Evolutionary conservation across 495 filamentous ascomycete genomes (phyloP).

Genomic region (Parathielavia appendiculata): DNA sequence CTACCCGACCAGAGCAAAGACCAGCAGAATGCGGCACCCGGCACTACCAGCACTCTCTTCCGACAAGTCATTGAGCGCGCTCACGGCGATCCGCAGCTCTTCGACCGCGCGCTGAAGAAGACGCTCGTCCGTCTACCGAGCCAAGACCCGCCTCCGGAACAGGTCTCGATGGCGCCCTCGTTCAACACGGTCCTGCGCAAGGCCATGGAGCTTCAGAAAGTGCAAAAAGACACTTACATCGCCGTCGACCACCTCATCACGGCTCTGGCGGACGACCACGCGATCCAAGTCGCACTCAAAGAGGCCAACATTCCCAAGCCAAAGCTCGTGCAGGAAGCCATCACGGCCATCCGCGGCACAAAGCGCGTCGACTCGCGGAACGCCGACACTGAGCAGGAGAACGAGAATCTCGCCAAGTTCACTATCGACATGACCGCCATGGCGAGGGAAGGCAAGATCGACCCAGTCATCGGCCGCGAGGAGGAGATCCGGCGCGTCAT

Average conservation of each 20-base stretch:
- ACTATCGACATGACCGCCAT: constrained; percentile 95
- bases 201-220: constrained; percentile 87
- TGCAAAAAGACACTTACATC: constrained; percentile 90
- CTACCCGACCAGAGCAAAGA: constrained; percentile 70
- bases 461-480: constrained; percentile 95
- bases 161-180: constrained; percentile 69
- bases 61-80: constrained; percentile 91
- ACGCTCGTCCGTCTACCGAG: constrained; percentile 81
- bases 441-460: constrained; percentile 94
- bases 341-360: constrained; percentile 85
- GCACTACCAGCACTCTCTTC: constrained; percentile 70
- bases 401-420: constrained; percentile 93
- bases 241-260: constrained; percentile 91
- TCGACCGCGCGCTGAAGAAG: constrained; percentile 89
- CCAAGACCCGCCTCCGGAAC: constrained; percentile 90
- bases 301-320: constrained; percentile 89
- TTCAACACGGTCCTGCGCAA: constrained; percentile 76
- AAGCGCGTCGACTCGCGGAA: constrained; percentile 90
- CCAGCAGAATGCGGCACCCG: constrained; percentile 57
- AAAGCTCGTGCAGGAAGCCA: constrained; percentile 80
- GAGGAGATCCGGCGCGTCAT: constrained; percentile 95
- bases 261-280: constrained; percentile 69
- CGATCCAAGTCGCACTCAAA: constrained; percentile 65
- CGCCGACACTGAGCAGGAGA: constrained; percentile 82
- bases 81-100: constrained; percentile 81